Percentiles rank a stretch among this genome's conserved stretches.
Evolutionary conservation across 306 rosid species (phyloP).

Genomic region (Medicago lupulina): DNA sequence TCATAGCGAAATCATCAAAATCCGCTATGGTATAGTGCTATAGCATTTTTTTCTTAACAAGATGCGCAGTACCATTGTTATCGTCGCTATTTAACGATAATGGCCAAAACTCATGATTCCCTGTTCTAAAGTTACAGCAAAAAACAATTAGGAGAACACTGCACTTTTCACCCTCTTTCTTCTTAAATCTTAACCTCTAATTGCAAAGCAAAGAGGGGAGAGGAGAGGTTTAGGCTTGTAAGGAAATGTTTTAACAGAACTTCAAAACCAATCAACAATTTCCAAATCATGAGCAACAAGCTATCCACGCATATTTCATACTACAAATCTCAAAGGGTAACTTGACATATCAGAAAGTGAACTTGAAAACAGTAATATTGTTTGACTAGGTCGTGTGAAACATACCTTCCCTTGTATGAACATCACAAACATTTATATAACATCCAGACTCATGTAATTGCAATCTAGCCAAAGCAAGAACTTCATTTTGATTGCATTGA

Average conservation of each 20-base stretch:
- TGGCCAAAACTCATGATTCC: background rate
- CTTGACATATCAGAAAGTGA: background rate
- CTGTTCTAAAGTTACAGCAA: background rate
- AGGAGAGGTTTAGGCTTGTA: too few species aligned
- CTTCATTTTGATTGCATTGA: background rate
- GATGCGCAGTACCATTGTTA: background rate
- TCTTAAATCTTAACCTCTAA: background rate
- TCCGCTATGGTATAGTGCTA: background rate
- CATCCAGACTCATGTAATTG: too few species aligned
- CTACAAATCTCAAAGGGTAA: background rate
- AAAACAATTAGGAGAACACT: background rate
- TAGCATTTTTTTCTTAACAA: too few species aligned
- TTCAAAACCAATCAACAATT: conserved; percentile 46
- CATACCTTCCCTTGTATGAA: too few species aligned
- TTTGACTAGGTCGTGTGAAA: background rate
- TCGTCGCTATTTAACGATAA: background rate
- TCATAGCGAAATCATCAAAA: background rate
- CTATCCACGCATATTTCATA: background rate
- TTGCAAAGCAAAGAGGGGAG: background rate
- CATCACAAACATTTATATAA: too few species aligned
- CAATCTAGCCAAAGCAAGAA: background rate
- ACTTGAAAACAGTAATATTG: conserved; percentile 42
- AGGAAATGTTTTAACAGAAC: too few species aligned
- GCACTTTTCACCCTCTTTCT: background rate
- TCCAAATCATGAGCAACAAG: conserved; percentile 56